Percentiles rank a stretch among this genome's conserved stretches.
Conservation (phyloP, 2,329 filamentous ascomycete genomes). For the Thermomyces lanuginosus region DNA sequence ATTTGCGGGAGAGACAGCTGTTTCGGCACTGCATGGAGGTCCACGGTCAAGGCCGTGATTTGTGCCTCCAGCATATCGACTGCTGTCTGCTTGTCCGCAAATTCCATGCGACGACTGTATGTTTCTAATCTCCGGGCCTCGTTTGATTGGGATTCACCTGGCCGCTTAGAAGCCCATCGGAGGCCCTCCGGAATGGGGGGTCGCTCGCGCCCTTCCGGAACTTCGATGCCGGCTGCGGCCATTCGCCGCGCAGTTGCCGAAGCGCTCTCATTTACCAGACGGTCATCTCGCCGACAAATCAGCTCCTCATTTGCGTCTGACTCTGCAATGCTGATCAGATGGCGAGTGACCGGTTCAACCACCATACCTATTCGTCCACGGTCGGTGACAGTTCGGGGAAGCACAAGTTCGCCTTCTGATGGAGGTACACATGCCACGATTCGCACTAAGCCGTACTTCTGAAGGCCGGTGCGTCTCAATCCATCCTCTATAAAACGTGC, state of each 20-base stretch:
- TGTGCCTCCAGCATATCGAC: too few relatives aligned
- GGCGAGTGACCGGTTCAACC: conserved; percentile 35
- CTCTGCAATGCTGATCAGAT: conserved; percentile 38
- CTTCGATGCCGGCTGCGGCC: conserved; percentile 13
- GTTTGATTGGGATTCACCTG: conserved; percentile 8
- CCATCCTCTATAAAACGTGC: conserved; percentile 40
- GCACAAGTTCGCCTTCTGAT: conserved; percentile 39
- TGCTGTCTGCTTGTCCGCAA: too few relatives aligned
- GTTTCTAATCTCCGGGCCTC: too few relatives aligned
- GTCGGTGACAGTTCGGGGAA: conserved; percentile 44
- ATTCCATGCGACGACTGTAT: too few relatives aligned
- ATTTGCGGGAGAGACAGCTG: too few relatives aligned
- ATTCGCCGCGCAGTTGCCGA: conserved; percentile 16
- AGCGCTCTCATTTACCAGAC: conserved; percentile 10
- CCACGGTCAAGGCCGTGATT: too few relatives aligned
- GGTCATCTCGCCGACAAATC: conserved; percentile 13
- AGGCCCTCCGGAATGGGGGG: conserved; percentile 13
- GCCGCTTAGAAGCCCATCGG: conserved; percentile 7
- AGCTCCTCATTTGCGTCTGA: conserved; percentile 19
- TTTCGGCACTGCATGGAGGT: too few relatives aligned
- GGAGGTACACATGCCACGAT: conserved; percentile 58
- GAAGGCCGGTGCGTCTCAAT: conserved; percentile 44
- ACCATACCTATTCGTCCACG: conserved; percentile 44
- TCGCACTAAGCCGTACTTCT: conserved; percentile 62
- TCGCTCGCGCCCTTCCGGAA: conserved; percentile 16